Conservation (phyloP, 2,329 filamentous ascomycete species). For the Aspergillus quadricinctus region DNA sequence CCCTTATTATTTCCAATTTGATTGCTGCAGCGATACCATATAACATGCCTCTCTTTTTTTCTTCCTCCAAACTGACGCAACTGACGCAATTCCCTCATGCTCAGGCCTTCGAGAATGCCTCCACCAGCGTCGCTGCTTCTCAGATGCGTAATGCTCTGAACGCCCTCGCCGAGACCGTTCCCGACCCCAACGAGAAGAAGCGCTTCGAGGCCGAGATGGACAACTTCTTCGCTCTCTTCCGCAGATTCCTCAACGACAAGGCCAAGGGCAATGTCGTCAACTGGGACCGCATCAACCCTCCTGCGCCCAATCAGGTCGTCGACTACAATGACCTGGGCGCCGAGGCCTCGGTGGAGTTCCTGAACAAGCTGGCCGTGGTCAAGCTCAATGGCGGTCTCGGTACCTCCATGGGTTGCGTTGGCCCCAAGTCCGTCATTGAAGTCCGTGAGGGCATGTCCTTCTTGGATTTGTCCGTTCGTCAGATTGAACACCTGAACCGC, state of each 20-base stretch:
- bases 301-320: conserved; percentile 88
- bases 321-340: conserved; percentile 89
- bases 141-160: conserved; percentile 99
- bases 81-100: background rate
- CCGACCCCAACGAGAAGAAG: conserved; percentile 67
- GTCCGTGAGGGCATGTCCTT: conserved; percentile 99
- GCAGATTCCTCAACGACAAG: conserved; percentile 97
- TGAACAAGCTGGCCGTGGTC: conserved; percentile 95
- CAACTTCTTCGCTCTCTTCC: conserved; percentile 99
- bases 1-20: background rate
- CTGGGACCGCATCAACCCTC: conserved; percentile 95
- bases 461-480: conserved; percentile 94
- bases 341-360: conserved; percentile 84
- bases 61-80: background rate
- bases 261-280: conserved; percentile 94
- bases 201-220: conserved; percentile 99
- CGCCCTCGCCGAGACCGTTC: conserved; percentile 82
- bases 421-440: conserved; percentile 98
- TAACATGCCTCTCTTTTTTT: background rate
- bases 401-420: conserved; percentile 99
- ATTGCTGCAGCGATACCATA: background rate
- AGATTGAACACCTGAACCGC: conserved; percentile 98
- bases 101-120: conserved; percentile 98
- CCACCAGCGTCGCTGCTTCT: conserved; percentile 92
- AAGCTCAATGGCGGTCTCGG: conserved; percentile 99